Conservation (phyloP, 495 filamentous ascomycete genomes). For the Annulohypoxylon bovei region DNA sequence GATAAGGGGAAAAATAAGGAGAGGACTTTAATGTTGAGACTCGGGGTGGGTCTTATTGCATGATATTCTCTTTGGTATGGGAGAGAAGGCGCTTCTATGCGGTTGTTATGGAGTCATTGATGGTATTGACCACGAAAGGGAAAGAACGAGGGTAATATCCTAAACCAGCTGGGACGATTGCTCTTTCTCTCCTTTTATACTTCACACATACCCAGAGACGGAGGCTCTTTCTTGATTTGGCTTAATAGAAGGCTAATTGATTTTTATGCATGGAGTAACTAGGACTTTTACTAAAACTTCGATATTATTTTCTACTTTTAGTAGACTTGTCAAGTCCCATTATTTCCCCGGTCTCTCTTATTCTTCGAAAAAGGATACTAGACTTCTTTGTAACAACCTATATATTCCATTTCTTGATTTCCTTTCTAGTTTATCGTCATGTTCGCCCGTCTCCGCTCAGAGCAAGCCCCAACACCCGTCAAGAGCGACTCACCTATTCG, state of each 20-base stretch:
- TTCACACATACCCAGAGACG: not conserved
- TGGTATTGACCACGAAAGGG: not conserved
- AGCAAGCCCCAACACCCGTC: not conserved
- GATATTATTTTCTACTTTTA: not conserved
- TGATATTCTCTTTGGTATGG: not conserved
- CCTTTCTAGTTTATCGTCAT: not conserved
- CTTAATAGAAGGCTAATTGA: not conserved
- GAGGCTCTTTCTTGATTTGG: not conserved
- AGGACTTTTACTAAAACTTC: not conserved
- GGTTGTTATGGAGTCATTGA: not conserved
- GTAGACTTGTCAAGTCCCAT: not conserved
- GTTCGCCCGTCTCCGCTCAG: slow-evolving; percentile 26
- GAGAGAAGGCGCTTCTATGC: not conserved
- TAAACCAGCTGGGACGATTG: not conserved
- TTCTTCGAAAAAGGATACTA: not conserved
- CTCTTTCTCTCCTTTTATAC: not conserved
- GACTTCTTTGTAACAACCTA: not conserved
- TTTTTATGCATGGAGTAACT: not conserved
- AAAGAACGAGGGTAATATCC: slow-evolving; percentile 2
- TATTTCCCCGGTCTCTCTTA: not conserved
- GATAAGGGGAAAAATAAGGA: not conserved
- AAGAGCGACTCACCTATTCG: slow-evolving; percentile 14
- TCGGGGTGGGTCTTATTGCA: not conserved
- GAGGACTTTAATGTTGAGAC: not conserved
- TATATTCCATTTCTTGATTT: not conserved